Evolutionary conservation across 257 asterid genomes (phyloP).

Genomic region (Solanum gracilifrons): DNA sequence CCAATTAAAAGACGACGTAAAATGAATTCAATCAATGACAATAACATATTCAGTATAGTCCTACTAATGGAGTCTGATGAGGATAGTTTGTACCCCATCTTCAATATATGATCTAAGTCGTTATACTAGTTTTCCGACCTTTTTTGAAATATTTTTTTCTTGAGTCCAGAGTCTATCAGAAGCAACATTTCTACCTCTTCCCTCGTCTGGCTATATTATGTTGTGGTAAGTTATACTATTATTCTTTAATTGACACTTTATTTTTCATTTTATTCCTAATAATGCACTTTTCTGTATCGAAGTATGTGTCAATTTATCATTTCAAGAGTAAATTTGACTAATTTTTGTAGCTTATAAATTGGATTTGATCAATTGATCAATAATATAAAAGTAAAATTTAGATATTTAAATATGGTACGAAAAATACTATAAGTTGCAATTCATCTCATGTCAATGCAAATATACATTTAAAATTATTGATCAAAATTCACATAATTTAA

Average conservation of each 20-base stretch:
- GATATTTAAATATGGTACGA: neutral
- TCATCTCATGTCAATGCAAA: neutral
- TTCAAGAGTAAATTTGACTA: neutral
- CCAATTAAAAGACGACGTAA: slow-evolving; percentile 11
- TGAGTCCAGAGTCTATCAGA: neutral
- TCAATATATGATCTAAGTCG: neutral
- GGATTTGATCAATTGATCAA: neutral
- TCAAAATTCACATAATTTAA: neutral
- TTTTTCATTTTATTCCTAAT: neutral
- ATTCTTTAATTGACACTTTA: too few relatives aligned
- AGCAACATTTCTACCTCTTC: neutral
- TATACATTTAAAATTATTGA: neutral
- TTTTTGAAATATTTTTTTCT: neutral
- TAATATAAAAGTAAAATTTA: neutral
- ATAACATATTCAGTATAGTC: neutral
- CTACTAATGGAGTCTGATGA: fast-evolving
- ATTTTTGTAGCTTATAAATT: neutral
- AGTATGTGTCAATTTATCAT: neutral
- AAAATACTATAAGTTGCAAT: neutral
- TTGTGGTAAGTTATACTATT: neutral
- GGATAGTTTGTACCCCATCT: neutral
- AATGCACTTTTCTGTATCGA: neutral
- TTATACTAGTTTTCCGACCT: neutral
- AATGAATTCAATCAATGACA: slow-evolving; percentile 3
- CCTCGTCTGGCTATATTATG: too few relatives aligned